These are phyloP conservation scores for Tylopilus cervinicoccineus DNA, from an alignment of 768 basidiomycete species.

Conservation along the genomic window DNA sequence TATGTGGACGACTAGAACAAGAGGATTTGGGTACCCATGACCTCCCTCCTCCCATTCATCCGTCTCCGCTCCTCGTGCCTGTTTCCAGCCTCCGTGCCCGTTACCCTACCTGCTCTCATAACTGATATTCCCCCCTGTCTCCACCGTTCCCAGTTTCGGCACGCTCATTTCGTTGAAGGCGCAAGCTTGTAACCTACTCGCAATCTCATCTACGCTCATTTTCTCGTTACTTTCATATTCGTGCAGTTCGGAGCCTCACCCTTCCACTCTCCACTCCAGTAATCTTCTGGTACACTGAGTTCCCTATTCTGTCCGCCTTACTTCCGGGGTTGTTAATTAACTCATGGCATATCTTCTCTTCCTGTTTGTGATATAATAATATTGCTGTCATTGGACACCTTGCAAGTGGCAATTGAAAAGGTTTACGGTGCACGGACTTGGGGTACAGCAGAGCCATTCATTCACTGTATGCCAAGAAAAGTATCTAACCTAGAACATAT, in stretches of 20 bases:
- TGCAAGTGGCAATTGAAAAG: neutral
- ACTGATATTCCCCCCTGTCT: slow-evolving; percentile 27
- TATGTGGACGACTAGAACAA: slow-evolving; percentile 23
- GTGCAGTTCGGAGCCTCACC: slow-evolving; percentile 9
- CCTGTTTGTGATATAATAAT: slow-evolving; percentile 41
- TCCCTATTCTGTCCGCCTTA: slow-evolving; percentile 17
- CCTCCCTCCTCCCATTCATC: slow-evolving; percentile 14
- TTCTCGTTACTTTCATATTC: slow-evolving; percentile 21
- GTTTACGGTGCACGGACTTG: neutral
- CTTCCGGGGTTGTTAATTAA: slow-evolving; percentile 31
- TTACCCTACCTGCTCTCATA: slow-evolving; percentile 29
- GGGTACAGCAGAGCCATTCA: neutral
- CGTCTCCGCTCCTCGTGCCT: slow-evolving; percentile 20
- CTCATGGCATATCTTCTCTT: slow-evolving; percentile 31
- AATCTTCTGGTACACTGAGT: slow-evolving; percentile 17
- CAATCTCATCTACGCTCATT: slow-evolving; percentile 32
- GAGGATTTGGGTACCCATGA: slow-evolving; percentile 27
- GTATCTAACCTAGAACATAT: slow-evolving; percentile 47
- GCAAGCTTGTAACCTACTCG: slow-evolving; percentile 31
- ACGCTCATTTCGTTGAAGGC: slow-evolving; percentile 27
- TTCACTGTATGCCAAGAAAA: neutral
- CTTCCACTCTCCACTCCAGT: slow-evolving; percentile 9
- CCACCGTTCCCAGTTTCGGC: slow-evolving; percentile 17
- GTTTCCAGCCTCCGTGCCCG: slow-evolving; percentile 17
- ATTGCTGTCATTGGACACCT: slow-evolving; percentile 25